Evolutionary conservation across 768 basidiomycete species (phyloP), one percentile per base, ranked within the genome.

Genomic region (Asterophora parasitica): DNA sequence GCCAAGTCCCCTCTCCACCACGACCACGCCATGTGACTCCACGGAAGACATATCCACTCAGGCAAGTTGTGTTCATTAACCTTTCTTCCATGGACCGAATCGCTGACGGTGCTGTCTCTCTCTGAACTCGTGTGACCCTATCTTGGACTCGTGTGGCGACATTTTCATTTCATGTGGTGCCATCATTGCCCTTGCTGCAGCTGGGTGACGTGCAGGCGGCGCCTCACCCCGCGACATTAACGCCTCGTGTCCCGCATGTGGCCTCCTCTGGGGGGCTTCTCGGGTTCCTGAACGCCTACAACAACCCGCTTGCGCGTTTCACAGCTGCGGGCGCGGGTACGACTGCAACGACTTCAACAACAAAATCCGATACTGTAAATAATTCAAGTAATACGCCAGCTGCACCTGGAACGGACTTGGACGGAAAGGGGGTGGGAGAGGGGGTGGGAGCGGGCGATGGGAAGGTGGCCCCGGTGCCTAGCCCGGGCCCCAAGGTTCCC

Each of bases 221-320:
- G 15, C 37, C 53, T 31, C 28, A 44, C 23, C 45, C 54, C 13
- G 19, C 56, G 42, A 39, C 52, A 41, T 53, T 49, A 49, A 53
- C 44, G 7, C 52, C 58, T 55, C 54, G 49, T 48, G 54, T 50
- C 26, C 41, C 48, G 28, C 55, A 58, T 55, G 57, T 55, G 57
- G 61, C 56, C 17, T 45, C 63, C 38, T 45, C 63, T 37, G 64
- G 66, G 31, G 76, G 82, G 3, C 63, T 87, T 35, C 65, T 84
- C 20, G 72, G 78, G 28, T 85, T 87, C 65, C 61, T 83, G 51
- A 77, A 80, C 39, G 66, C 71, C 33, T 85, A 83, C 61, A 77
- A 74, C 13, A 82, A 76, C 58, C 74, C 78, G 36, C 69, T 83
- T 55, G 67, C 72, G 36, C 73, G 79, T 16, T 81, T 85, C 62